Conservation (phyloP, 2,329 filamentous ascomycete species). For the Phialophora chinensis region DNA sequence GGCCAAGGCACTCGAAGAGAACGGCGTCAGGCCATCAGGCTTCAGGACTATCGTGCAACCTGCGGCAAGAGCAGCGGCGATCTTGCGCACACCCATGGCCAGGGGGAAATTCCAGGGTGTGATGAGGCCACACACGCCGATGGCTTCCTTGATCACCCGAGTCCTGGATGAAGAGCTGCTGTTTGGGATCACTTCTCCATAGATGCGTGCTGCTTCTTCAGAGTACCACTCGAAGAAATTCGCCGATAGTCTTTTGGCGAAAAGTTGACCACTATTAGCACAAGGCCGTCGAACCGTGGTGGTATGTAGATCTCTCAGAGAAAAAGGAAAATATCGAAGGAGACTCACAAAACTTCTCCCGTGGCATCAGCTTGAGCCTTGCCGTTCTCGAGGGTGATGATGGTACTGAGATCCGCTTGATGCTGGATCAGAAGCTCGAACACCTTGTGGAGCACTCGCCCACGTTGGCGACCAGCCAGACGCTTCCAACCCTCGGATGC, state of each 20-base stretch:
- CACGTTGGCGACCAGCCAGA: conserved; percentile 64
- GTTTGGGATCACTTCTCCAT: conserved; percentile 56
- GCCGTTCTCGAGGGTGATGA: conserved; percentile 55
- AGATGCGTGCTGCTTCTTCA: conserved; percentile 54
- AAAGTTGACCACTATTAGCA: no score
- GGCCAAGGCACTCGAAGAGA: conserved; percentile 42
- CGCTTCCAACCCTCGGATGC: conserved; percentile 68
- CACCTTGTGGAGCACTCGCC: conserved; percentile 69
- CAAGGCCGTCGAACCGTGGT: no score
- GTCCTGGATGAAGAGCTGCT: conserved; percentile 73
- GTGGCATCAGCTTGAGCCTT: conserved; percentile 56
- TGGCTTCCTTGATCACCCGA: conserved; percentile 77
- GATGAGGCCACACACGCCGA: conserved; percentile 73
- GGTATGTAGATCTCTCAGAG: no score
- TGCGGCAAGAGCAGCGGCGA: conserved; percentile 45
- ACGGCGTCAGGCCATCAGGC: conserved; percentile 44
- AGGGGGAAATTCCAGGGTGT: conserved; percentile 72
- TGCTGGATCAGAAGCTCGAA: conserved; percentile 69
- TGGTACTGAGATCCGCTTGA: conserved; percentile 60
- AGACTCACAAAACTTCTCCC: conserved; percentile 54
- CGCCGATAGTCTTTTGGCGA: conserved; percentile 39
- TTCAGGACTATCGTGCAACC: conserved; percentile 48
- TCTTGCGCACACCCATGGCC: conserved; percentile 65
- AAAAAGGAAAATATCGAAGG: not conserved
- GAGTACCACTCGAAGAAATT: conserved; percentile 59